Base-by-base conservation (phyloP, 2,329 filamentous ascomycete species). In the Xylariales sp. region DNA sequence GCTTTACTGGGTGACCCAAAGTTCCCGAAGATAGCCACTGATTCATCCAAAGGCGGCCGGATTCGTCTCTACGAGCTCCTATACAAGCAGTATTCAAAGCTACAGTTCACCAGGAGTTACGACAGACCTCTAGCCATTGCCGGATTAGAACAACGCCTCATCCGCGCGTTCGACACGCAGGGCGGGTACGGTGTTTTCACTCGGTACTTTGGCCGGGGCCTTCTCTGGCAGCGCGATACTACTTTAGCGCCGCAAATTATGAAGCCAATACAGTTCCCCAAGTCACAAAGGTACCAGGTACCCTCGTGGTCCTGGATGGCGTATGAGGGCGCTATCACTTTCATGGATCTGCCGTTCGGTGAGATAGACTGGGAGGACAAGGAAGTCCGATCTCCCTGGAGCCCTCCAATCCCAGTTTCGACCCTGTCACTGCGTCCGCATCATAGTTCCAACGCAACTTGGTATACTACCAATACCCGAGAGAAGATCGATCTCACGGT, bases 1-100 rank as follows among this genome's bases (percentile, higher is more conserved):
- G 69, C 67, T 18, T 76, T 79, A 18, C 71, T 79, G 0, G 76
- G 74, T 0, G 76, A 78, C 41, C 69, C 76, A 0, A 70, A 72
- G 1, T 79, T 79, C 69, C 50, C 63, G 12, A 56, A 64, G 14
- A 57, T 65, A 18, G 64, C 64, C 5, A 65, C 67, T n/a, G 23
- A 65, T 2, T 64, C 56, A 8, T n/a, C 59, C 1, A 68, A 69
- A 5, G 71, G 71, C 7, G 48, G 55, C 8, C 66, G 54, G 16
- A 71, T 72, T 9, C 48, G 60, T 12, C 57, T 64, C 7, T 72
- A 64, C 32, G 65, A 72, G 39, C 50, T 67, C 7, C 48, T 71
- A 5, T 71, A 67, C n/a, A 58, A 46, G 54, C 67, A 61, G 18
- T 71, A 68, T 48, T 71, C 69, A 5, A 46, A 54, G 2, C 59